phyloP scores from a whole-genome alignment of 495 filamentous ascomycete genomes.

The Pseudevernia furfuracea region DNA sequence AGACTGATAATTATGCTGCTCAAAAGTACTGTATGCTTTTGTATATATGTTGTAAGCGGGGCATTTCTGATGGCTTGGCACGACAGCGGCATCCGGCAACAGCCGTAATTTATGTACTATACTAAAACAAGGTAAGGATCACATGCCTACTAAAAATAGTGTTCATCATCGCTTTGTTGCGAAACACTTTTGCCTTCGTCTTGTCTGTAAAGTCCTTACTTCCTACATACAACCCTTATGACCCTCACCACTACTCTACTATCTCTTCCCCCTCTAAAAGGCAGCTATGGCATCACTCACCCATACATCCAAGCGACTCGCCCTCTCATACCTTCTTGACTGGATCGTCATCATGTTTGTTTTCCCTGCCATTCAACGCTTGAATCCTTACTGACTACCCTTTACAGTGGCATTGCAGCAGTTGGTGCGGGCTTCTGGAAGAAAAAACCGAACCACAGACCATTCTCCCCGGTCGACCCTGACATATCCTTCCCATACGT shows the following conservation, averaged over 20 bases:
- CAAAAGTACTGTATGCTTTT: too few species aligned
- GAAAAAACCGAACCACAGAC: constrained; percentile 36
- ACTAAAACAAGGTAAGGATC: too few species aligned
- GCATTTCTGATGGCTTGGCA: not conserved
- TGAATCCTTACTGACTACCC: constrained; percentile 6
- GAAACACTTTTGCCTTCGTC: not conserved
- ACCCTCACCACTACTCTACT: not conserved
- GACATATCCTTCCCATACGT: constrained; percentile 52
- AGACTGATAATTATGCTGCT: too few species aligned
- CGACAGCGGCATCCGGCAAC: too few species aligned
- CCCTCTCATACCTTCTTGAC: constrained; percentile 44
- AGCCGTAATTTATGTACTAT: too few species aligned
- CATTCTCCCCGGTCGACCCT: constrained; percentile 47
- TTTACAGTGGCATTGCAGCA: constrained; percentile 37
- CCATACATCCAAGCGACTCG: not conserved
- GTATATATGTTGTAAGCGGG: too few species aligned
- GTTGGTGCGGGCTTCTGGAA: constrained; percentile 41
- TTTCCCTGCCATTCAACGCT: not conserved
- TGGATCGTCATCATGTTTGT: constrained; percentile 48
- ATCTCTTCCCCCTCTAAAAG: not conserved
- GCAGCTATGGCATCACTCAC: constrained; percentile 1
- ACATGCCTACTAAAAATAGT: too few species aligned
- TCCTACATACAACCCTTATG: not conserved
- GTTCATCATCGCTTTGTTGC: not conserved
- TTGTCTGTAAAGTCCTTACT: not conserved